phyloP scores from a whole-genome alignment of 1,284 basidiomycete species.

The Marasmius tenuissimus region DNA sequence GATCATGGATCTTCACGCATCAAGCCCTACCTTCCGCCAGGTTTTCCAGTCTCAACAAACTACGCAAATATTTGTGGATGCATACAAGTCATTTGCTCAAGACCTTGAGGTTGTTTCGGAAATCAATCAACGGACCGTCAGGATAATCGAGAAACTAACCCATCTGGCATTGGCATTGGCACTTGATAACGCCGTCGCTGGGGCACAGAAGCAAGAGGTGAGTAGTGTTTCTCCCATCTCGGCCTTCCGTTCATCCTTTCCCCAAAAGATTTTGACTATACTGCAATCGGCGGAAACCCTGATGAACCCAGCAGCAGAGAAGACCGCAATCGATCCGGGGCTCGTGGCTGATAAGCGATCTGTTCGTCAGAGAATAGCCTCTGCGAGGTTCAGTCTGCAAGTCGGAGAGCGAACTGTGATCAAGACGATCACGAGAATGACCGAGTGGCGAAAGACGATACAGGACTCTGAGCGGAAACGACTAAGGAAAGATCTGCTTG shows the following conservation, averaged over 20 bases:
- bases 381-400: constrained; percentile 58
- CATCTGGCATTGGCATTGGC: constrained; percentile 68
- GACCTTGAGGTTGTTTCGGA: constrained; percentile 36
- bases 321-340: constrained; percentile 50
- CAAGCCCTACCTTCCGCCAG: constrained; percentile 63
- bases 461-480: constrained; percentile 67
- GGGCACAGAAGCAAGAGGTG: constrained; percentile 69
- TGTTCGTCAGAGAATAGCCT: constrained; percentile 51
- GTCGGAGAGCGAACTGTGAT: constrained; percentile 61
- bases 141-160: constrained; percentile 65
- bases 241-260: not conserved
- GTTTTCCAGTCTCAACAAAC: constrained; percentile 70
- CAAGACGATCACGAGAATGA: constrained; percentile 59
- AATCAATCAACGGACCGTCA: constrained; percentile 44
- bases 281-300: constrained; percentile 54
- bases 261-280: constrained; percentile 53
- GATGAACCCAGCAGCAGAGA: constrained; percentile 47
- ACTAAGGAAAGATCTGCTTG: constrained; percentile 66
- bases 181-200: constrained; percentile 57
- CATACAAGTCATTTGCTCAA: constrained; percentile 55
- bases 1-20: constrained; percentile 63
- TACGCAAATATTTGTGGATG: constrained; percentile 63
- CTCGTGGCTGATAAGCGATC: constrained; percentile 49
- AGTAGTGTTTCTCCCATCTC: constrained; percentile 10
- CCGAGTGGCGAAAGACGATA: constrained; percentile 72